These are phyloP conservation scores for Aegilops tauschii DNA, from an alignment of 176 grass and related monocot species.

Conservation along the genomic window DNA sequence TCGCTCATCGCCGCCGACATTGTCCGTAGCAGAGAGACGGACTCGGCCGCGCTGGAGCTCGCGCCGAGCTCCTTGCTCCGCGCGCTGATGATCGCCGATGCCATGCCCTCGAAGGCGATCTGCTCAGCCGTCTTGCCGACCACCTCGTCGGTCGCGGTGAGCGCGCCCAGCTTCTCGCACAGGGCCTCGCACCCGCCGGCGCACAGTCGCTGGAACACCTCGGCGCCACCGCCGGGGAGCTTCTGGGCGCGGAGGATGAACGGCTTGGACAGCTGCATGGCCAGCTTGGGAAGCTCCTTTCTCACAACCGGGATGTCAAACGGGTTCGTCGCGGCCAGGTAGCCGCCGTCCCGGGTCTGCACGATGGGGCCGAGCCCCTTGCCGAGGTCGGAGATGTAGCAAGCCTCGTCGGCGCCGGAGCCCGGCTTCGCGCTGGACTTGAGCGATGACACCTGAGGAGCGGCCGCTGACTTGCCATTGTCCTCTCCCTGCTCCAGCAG, in stretches of 20 bases:
- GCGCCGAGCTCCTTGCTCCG: slow-evolving; percentile 63
- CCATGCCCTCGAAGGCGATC: slow-evolving; percentile 91
- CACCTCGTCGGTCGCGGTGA: slow-evolving; percentile 69
- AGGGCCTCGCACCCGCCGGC: slow-evolving; percentile 41
- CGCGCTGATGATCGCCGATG: slow-evolving; percentile 67
- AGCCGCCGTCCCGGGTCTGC: slow-evolving; percentile 84
- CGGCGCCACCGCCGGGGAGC: slow-evolving; percentile 46
- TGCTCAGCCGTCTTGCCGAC: slow-evolving; percentile 88
- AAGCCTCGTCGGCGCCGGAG: slow-evolving; percentile 6
- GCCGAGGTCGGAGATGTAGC: slow-evolving; percentile 79
- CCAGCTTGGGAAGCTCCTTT: slow-evolving; percentile 74
- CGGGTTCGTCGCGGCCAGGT: slow-evolving; percentile 74
- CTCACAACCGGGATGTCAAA: slow-evolving; percentile 59
- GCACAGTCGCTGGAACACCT: slow-evolving; percentile 73
- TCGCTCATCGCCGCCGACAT: slow-evolving; percentile 56
- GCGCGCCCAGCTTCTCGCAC: slow-evolving; percentile 32
- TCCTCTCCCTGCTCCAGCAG: slow-evolving; percentile 55
- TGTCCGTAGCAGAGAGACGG: slow-evolving; percentile 50
- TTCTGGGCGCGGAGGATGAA: slow-evolving; percentile 63
- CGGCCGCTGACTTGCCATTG: not conserved
- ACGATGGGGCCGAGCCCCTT: slow-evolving; percentile 76
- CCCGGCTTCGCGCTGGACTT: slow-evolving; percentile 21
- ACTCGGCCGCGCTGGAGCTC: slow-evolving; percentile 59
- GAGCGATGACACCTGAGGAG: slow-evolving; percentile 30
- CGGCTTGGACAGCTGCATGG: slow-evolving; percentile 87